Percentiles rank a stretch among this genome's conserved stretches.
These are phyloP conservation scores for Neurospora sp. DNA, from an alignment of 495 filamentous ascomycete species.

Conservation along the genomic window DNA sequence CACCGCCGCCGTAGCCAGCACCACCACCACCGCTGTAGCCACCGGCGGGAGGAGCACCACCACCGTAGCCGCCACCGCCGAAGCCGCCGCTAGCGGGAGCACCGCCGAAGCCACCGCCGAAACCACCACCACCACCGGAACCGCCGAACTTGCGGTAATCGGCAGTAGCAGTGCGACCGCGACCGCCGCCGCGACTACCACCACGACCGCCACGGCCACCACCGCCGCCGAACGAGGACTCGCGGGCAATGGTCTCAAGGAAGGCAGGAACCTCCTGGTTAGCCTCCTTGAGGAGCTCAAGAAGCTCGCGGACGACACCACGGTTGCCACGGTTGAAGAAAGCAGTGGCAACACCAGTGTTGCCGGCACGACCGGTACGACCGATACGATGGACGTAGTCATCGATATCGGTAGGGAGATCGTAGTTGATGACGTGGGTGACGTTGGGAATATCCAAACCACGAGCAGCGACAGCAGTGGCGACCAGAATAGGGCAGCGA, in stretches of 20 bases:
- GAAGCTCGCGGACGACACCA: constrained; percentile 86
- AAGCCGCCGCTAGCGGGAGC: constrained; percentile 18
- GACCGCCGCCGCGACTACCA: constrained; percentile 58
- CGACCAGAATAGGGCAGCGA: constrained; percentile 90
- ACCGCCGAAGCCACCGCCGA: constrained; percentile 37
- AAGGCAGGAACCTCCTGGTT: constrained; percentile 93
- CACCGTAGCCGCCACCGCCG: constrained; percentile 44
- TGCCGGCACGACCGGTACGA: constrained; percentile 98
- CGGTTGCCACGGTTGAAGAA: constrained; percentile 99
- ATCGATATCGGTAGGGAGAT: constrained; percentile 96
- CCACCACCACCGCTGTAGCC: constrained; percentile 66
- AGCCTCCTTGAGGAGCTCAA: constrained; percentile 94
- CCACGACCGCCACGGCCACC: constrained; percentile 57
- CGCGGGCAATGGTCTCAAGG: constrained; percentile 92
- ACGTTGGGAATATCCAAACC: constrained; percentile 96
- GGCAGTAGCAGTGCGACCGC: constrained; percentile 61
- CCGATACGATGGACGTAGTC: constrained; percentile 99
- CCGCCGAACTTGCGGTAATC: constrained; percentile 80
- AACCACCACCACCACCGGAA: constrained; percentile 33
- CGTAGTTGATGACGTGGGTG: constrained; percentile 97
- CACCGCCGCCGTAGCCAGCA: constrained; percentile 34
- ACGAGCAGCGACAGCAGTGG: constrained; percentile 94
- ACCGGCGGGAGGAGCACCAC: constrained; percentile 43
- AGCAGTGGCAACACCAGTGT: constrained; percentile 94
- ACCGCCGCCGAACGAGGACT: constrained; percentile 72